Conservation (phyloP, 1,284 basidiomycete species). For the Ustilago tritici region DNA sequence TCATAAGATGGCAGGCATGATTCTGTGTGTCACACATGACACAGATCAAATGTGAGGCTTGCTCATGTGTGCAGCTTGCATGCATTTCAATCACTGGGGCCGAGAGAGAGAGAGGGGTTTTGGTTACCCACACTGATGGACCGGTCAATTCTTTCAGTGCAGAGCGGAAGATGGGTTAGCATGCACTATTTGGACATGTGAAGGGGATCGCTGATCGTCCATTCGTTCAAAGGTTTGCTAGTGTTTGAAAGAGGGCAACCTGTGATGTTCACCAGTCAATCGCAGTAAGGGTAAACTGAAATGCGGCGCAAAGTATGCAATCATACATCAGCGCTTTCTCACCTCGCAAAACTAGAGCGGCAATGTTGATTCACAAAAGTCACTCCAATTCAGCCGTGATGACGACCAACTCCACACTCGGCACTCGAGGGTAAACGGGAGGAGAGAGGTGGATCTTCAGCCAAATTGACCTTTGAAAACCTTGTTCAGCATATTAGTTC, state of each 20-base stretch:
- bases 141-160: neutral
- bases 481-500: no score
- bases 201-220: constrained; percentile 2
- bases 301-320: neutral
- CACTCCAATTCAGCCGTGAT: no score
- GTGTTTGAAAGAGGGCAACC: neutral
- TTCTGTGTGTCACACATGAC: neutral
- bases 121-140: neutral
- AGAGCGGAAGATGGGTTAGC: neutral
- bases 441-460: no score
- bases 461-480: no score
- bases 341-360: no score
- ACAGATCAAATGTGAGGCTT: constrained; percentile 1
- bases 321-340: neutral
- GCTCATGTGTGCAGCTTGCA: neutral
- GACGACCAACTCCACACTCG: no score
- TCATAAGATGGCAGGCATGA: neutral
- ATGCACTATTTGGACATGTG: neutral
- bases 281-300: neutral
- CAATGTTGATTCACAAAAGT: no score
- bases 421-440: no score
- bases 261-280: neutral
- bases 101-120: neutral
- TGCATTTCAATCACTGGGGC: neutral
- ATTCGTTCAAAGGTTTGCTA: neutral